phyloP scores from a whole-genome alignment of 2,329 filamentous ascomycete species.

The Diplodia scrobiculata region DNA sequence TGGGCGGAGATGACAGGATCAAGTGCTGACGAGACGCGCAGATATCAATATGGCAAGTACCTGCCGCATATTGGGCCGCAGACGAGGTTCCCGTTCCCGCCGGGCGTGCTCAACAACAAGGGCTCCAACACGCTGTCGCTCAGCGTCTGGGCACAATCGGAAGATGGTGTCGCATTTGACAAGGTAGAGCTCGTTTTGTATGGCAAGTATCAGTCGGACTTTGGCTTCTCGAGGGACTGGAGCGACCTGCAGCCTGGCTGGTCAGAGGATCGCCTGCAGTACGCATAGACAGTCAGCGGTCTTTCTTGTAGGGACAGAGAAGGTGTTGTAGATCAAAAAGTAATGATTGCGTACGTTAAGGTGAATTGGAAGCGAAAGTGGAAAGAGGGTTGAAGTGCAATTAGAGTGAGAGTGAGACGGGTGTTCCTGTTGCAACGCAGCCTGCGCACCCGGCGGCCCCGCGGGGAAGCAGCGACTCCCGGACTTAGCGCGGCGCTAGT shows the following conservation, averaged over 20 bases:
- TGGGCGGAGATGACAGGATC: no score
- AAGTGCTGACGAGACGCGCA: neutral
- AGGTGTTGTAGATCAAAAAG: neutral
- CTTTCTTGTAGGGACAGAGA: neutral
- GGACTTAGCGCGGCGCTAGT: constrained; percentile 20
- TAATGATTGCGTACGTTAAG: neutral
- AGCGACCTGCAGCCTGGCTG: constrained; percentile 28
- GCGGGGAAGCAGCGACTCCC: constrained; percentile 3
- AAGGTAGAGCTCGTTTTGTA: constrained; percentile 55
- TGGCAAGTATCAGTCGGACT: constrained; percentile 58
- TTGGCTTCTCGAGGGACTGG: constrained; percentile 53
- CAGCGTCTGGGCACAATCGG: constrained; percentile 61
- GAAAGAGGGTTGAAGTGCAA: neutral
- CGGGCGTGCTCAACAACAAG: constrained; percentile 60
- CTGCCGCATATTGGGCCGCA: constrained; percentile 64
- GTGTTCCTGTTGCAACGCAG: no score
- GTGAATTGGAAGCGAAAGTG: neutral
- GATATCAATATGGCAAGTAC: constrained; percentile 60
- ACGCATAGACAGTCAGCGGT: neutral
- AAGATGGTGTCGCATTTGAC: constrained; percentile 51
- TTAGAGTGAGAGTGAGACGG: neutral
- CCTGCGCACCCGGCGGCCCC: neutral
- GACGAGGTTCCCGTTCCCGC: constrained; percentile 61
- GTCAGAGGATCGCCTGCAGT: constrained; percentile 28
- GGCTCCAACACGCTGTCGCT: constrained; percentile 62